phyloP scores from a whole-genome alignment of 805 yeast genomes.

The Candida ovalis region DNA sequence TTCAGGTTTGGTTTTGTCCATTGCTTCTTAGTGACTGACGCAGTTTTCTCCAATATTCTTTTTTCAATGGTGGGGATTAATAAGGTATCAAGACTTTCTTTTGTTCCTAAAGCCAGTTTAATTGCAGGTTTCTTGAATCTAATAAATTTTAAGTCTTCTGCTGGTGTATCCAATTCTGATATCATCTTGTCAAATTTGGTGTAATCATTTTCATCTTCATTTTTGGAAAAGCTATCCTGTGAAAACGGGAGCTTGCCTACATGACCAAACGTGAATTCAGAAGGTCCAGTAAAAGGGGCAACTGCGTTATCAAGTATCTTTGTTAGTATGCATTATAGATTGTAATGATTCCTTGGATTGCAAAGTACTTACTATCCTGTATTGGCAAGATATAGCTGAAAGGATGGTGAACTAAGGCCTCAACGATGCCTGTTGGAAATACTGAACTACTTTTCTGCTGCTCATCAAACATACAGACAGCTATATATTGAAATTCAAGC shows the following conservation, averaged over 20 bases:
- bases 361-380: constrained; percentile 33
- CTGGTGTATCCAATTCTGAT: constrained; percentile 13
- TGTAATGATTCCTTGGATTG: not conserved
- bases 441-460: not conserved
- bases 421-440: constrained; percentile 14
- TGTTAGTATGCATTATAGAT: constrained; percentile 4
- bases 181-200: constrained; percentile 27
- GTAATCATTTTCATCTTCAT: not conserved
- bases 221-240: not conserved
- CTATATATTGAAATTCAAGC: not conserved
- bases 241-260: constrained; percentile 3
- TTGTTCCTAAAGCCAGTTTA: constrained; percentile 4
- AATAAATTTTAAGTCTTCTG: constrained; percentile 19
- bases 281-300: constrained; percentile 28
- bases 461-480: not conserved
- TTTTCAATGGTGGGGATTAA: constrained; percentile 10
- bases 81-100: not conserved
- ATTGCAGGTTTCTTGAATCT: constrained; percentile 35
- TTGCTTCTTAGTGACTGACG: constrained; percentile 13
- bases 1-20: constrained; percentile 26
- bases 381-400: constrained; percentile 37
- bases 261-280: constrained; percentile 14
- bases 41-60: constrained; percentile 9
- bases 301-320: constrained; percentile 6
- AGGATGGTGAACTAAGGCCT: constrained; percentile 29